Evolutionary conservation across 768 basidiomycete species (phyloP), one percentile per base, ranked within the genome.

Genomic region (Lactarius tabidus): DNA sequence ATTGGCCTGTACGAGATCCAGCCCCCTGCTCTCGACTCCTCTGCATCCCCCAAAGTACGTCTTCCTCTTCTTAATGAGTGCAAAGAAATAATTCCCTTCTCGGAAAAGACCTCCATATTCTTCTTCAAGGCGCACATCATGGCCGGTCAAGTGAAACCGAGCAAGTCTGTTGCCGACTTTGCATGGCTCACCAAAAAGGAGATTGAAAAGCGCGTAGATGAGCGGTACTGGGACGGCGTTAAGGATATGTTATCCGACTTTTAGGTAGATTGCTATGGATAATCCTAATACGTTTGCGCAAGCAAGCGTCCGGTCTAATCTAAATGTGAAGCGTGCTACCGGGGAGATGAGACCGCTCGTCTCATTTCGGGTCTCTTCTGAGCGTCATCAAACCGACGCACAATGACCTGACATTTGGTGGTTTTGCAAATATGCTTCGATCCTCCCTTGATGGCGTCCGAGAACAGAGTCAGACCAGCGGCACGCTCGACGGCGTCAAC

Each of bases 151-250:
- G 89, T 88, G 36, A 79, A 78, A 23, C 85, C 88, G 20, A 73
- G 79, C n/a, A 75, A 81, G 67, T 74, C 76, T 26, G 78, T 90
- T 66, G 77, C 79, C 57, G 91, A 91, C 71, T 95, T 91, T 77
- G 95, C 93, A 8, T 98, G 95, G 95, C 79, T 98, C 66, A 96
- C 93, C 57, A 93, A 94, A 76, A 82, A 93, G 73, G 96, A 99
- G 79, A 87, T 98, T 53, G 79, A 87, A 73, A 77, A 81, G 15
- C 82, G 81, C 60, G 86, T 94, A n/a, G 80, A 85, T 60, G 73
- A 75, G 69, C 75, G 82, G 51, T 95, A 94, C 71, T 95, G 93
- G 93, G 71, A 80, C 54, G 83, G 83, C 59, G 79, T 93, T 69
- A 89, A 87, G 75, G 88, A 93, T 73, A 87, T 94, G 75, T 78